Percentiles rank a stretch among this genome's conserved stretches.
Evolutionary conservation across 352 stramenopile species (phyloP).

Genomic region (Albugo candida): DNA sequence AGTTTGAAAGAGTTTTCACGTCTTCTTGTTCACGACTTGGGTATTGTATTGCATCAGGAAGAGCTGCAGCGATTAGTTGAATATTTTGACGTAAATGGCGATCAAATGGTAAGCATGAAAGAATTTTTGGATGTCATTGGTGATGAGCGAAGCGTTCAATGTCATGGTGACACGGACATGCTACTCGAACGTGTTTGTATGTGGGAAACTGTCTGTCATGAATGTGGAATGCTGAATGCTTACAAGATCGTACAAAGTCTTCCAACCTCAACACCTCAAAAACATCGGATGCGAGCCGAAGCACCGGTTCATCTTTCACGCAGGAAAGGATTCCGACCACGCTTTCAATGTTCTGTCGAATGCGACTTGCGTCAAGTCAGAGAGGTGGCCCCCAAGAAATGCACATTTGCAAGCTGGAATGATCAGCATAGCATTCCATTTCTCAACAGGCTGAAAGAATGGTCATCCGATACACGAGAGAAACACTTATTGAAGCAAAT

Average conservation of each 20-base stretch:
- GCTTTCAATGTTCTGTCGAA: slow-evolving; percentile 35
- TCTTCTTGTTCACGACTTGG: slow-evolving; percentile 33
- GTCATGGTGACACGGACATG: slow-evolving; percentile 53
- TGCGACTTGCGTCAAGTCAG: slow-evolving; percentile 48
- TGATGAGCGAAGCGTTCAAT: slow-evolving; percentile 31
- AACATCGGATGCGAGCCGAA: slow-evolving; percentile 33
- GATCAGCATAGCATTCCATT: slow-evolving; percentile 27
- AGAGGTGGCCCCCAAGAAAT: slow-evolving; percentile 25
- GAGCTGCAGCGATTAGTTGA: slow-evolving; percentile 66
- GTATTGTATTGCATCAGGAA: slow-evolving; percentile 59
- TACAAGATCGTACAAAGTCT: slow-evolving; percentile 61
- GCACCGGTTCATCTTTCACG: slow-evolving; percentile 44
- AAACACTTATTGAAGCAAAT: slow-evolving; percentile 43
- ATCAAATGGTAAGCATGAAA: slow-evolving; percentile 40
- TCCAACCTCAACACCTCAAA: slow-evolving; percentile 13
- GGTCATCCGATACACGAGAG: slow-evolving; percentile 47
- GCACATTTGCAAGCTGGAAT: slow-evolving; percentile 37
- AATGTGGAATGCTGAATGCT: slow-evolving; percentile 80
- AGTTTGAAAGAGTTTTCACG: slow-evolving; percentile 26
- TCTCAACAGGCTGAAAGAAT: slow-evolving; percentile 52
- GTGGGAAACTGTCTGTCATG: slow-evolving; percentile 83
- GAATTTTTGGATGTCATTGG: slow-evolving; percentile 77
- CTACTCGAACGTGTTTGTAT: slow-evolving; percentile 71
- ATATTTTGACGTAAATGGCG: slow-evolving; percentile 67
- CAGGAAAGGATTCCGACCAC: slow-evolving; percentile 18